Evolutionary conservation across 805 yeast genomes (phyloP).

Genomic region (Saccharomycopsis lassenensis): DNA sequence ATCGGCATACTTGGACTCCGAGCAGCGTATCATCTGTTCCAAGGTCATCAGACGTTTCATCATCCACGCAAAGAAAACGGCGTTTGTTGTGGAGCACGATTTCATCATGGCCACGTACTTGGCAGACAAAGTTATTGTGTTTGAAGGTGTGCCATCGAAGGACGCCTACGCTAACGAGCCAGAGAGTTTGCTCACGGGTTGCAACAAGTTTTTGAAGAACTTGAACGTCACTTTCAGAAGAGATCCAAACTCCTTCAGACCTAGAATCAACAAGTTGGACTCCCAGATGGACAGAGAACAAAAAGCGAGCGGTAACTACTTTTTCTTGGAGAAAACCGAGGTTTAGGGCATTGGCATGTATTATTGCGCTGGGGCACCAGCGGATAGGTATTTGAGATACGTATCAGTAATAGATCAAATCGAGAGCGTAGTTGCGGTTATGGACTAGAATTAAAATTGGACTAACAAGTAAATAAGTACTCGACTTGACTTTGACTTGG

Average conservation of each 20-base stretch:
- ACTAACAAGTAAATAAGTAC: no score
- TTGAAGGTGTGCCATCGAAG: constrained; percentile 89
- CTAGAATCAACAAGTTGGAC: constrained; percentile 94
- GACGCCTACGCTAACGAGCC: constrained; percentile 81
- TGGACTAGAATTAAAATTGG: no score
- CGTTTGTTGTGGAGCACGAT: constrained; percentile 99
- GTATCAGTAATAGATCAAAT: no score
- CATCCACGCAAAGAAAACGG: constrained; percentile 93
- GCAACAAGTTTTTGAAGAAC: constrained; percentile 93
- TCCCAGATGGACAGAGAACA: constrained; percentile 99
- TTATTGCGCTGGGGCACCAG: no score
- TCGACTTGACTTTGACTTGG: no score
- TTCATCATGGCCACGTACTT: constrained; percentile 99
- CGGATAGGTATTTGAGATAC: no score
- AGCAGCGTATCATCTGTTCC: constrained; percentile 98
- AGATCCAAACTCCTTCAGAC: constrained; percentile 97
- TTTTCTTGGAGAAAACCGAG: constrained; percentile 50
- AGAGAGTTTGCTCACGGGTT: constrained; percentile 90
- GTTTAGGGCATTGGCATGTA: no score
- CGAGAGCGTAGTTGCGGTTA: no score
- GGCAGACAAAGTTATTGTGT: constrained; percentile 98
- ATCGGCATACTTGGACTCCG: constrained; percentile 97
- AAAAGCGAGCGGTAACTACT: constrained; percentile 83
- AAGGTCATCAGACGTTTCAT: constrained; percentile 96
- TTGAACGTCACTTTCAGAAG: constrained; percentile 97